Conservation (phyloP, 2,329 filamentous ascomycete genomes). For the Venturia carpophila region DNA sequence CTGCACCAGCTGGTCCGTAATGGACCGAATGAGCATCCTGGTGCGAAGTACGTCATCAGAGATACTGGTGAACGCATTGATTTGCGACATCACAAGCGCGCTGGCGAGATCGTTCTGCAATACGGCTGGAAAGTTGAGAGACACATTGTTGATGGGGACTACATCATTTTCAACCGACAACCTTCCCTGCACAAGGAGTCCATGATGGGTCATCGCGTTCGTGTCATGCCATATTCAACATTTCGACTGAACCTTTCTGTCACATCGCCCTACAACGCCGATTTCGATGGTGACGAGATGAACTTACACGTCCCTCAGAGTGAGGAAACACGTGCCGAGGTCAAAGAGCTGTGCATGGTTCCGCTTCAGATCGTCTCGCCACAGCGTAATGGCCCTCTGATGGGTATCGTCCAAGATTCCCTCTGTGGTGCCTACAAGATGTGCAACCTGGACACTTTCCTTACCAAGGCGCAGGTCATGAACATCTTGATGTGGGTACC, state of each 20-base stretch:
- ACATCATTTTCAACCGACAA: constrained; percentile 99
- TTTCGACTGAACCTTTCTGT: constrained; percentile 97
- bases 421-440: constrained; percentile 96
- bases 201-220: constrained; percentile 98
- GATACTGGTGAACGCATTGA: constrained; percentile 92
- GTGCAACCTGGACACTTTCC: constrained; percentile 82
- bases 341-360: constrained; percentile 94
- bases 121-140: constrained; percentile 99
- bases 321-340: constrained; percentile 91
- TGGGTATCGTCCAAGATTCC: constrained; percentile 99
- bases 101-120: constrained; percentile 76
- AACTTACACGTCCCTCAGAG: constrained; percentile 98
- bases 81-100: constrained; percentile 83
- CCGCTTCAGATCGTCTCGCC: constrained; percentile 97
- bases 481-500: constrained; percentile 97
- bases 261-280: constrained; percentile 97
- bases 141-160: constrained; percentile 91
- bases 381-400: constrained; percentile 90
- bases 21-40: constrained; percentile 88
- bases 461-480: constrained; percentile 88
- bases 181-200: constrained; percentile 98
- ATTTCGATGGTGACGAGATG: constrained; percentile 99
- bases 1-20: constrained; percentile 84
- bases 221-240: constrained; percentile 97
- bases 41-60: constrained; percentile 92